A percentile compares a stretch with the other conserved stretches of the same genome.
Evolutionary conservation across 495 filamentous ascomycete genomes (phyloP).

Genomic region (Aspergillus conjunctus): DNA sequence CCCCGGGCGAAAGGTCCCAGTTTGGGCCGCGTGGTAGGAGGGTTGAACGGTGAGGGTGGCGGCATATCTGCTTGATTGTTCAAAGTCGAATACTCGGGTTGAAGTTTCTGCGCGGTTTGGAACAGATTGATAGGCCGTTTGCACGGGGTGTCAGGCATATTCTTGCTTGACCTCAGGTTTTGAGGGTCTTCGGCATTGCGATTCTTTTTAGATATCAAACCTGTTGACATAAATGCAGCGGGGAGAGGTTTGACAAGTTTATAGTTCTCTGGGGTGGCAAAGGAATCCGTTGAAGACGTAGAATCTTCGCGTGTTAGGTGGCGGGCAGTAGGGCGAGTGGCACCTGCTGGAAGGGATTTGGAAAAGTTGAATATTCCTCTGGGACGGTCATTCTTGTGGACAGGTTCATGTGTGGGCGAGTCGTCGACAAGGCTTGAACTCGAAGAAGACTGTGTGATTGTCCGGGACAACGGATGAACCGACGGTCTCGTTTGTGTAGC

Average conservation of each 20-base stretch:
- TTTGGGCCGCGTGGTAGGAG: conserved; percentile 45
- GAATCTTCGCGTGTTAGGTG: conserved; percentile 48
- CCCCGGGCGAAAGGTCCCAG: conserved; percentile 66
- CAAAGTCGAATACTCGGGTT: conserved; percentile 55
- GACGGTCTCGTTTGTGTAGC: conserved; percentile 27
- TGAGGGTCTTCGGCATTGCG: conserved; percentile 59
- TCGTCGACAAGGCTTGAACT: conserved; percentile 75
- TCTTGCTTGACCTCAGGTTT: conserved; percentile 47
- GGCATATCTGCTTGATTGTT: conserved; percentile 65
- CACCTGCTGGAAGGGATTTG: conserved; percentile 75
- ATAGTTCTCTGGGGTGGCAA: conserved; percentile 82
- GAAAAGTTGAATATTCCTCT: conserved; percentile 68
- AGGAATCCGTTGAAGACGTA: conserved; percentile 52
- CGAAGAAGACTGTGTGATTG: conserved; percentile 82
- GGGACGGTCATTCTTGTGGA: conserved; percentile 55
- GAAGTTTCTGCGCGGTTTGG: conserved; percentile 58
- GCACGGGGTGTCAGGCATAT: conserved; percentile 93
- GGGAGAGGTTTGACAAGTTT: conserved; percentile 81
- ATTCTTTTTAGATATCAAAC: conserved; percentile 85
- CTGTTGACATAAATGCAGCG: conserved; percentile 90
- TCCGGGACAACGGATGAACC: conserved; percentile 83
- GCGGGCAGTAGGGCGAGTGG: conserved; percentile 51
- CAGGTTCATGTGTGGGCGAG: conserved; percentile 67
- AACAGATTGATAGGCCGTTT: conserved; percentile 74
- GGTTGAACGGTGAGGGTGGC: conserved; percentile 65